These are phyloP conservation scores for Cryptococcus neoformans DNA, from an alignment of 1,284 basidiomycete species.

Conservation along the genomic window DNA sequence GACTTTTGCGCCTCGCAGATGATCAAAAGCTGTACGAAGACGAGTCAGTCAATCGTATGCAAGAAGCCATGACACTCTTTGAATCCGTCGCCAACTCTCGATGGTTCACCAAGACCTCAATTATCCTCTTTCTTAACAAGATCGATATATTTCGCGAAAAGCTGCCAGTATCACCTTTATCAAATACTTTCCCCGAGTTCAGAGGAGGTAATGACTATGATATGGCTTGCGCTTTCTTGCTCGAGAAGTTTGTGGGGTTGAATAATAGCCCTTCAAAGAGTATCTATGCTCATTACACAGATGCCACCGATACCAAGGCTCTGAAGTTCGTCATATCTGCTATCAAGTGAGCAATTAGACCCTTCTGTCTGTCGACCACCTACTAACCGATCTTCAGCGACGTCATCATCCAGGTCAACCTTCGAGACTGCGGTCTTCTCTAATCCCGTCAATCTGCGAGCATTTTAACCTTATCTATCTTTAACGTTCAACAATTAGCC, in stretches of 20 bases:
- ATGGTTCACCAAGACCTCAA: conserved; percentile 91
- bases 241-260: conserved; percentile 79
- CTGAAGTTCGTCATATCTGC: conserved; percentile 57
- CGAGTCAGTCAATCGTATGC: conserved; percentile 94
- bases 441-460: conserved; percentile 13
- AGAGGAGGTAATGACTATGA: conserved; percentile 72
- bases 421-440: conserved; percentile 50
- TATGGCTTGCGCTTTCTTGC: conserved; percentile 75
- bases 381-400: conserved; percentile 24
- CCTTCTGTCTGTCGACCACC: neutral
- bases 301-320: conserved; percentile 55
- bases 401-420: conserved; percentile 52
- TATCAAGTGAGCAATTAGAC: conserved; percentile 51
- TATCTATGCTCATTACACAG: conserved; percentile 53
- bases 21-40: conserved; percentile 73
- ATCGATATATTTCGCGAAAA: conserved; percentile 96
- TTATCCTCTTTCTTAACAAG: conserved; percentile 94
- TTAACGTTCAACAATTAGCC: no score
- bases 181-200: conserved; percentile 82
- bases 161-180: conserved; percentile 77
- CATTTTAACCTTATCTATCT: neutral
- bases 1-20: conserved; percentile 20
- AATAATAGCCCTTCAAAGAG: conserved; percentile 71
- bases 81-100: conserved; percentile 96
- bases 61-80: conserved; percentile 90